phyloP scores from a whole-genome alignment of 2,329 filamentous ascomycete genomes.

The Neophaeococcomyces mojaviensis region DNA sequence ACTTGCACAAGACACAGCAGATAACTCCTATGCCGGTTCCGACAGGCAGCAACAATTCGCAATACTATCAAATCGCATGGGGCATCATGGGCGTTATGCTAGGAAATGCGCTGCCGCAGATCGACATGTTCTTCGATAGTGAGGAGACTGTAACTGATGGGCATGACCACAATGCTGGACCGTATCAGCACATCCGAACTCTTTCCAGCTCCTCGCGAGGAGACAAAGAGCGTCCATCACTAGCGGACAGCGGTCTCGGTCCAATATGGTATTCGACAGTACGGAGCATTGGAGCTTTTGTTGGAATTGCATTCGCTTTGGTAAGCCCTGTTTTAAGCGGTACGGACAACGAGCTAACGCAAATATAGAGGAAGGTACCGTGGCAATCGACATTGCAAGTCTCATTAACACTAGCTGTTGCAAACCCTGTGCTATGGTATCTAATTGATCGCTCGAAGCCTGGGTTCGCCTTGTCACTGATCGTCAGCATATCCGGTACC shows the following conservation, averaged over 20 bases:
- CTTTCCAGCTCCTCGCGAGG: conserved; percentile 22
- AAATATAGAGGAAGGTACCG: conserved; percentile 66
- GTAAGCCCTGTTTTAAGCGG: conserved; percentile 46
- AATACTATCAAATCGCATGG: conserved; percentile 72
- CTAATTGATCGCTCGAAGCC: conserved; percentile 83
- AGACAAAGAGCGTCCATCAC: conserved; percentile 9
- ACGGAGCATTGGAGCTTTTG: conserved; percentile 61
- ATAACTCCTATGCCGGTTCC: conserved; percentile 57
- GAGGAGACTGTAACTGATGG: conserved; percentile 10
- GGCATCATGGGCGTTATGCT: conserved; percentile 69
- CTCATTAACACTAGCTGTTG: conserved; percentile 78
- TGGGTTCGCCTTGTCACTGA: conserved; percentile 70
- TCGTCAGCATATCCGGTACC: conserved; percentile 68
- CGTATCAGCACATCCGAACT: conserved; percentile 26
- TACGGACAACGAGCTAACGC: not conserved
- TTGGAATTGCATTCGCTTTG: conserved; percentile 72
- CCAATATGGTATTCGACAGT: conserved; percentile 71
- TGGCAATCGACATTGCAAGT: conserved; percentile 96
- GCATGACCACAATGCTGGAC: not conserved
- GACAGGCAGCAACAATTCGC: conserved; percentile 47
- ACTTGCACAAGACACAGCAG: conserved; percentile 63
- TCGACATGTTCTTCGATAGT: conserved; percentile 62
- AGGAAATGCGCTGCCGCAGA: conserved; percentile 73
- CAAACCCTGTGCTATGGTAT: conserved; percentile 93
- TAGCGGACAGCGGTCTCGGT: conserved; percentile 33